Evolutionary conservation across 2,329 filamentous ascomycete species (phyloP).

Genomic region (Calonectria honghensis): DNA sequence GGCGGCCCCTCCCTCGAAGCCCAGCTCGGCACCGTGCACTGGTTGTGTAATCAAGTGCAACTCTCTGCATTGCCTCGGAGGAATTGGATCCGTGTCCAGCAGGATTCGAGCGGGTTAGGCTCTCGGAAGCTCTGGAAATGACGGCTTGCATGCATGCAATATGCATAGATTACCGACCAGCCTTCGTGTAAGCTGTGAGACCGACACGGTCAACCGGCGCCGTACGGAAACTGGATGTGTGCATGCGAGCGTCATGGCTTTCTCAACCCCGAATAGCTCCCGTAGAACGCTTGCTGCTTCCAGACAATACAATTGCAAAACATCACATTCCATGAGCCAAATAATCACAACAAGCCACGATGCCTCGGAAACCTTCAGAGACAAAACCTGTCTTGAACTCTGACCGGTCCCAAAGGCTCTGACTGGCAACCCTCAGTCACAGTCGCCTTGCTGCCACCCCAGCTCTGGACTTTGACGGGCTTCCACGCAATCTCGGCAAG

Average conservation of each 20-base stretch:
- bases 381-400: conserved; percentile 10
- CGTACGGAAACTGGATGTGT: background rate
- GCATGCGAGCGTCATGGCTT: background rate
- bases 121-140: conserved; percentile 17
- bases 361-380: background rate
- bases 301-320: background rate
- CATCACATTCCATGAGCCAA: background rate
- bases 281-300: background rate
- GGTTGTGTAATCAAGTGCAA: conserved; percentile 18
- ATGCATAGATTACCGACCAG: conserved; percentile 26
- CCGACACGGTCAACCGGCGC: background rate
- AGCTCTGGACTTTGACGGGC: conserved; percentile 36
- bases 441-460: background rate
- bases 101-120: background rate
- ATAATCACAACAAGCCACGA: background rate
- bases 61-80: conserved; percentile 11
- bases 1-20: conserved; percentile 18
- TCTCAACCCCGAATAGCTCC: background rate
- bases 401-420: background rate
- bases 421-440: background rate
- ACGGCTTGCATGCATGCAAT: conserved; percentile 22
- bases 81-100: background rate
- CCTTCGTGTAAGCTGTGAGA: background rate
- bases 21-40: conserved; percentile 2
- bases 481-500: conserved; percentile 50